These are phyloP conservation scores for Rubia occidens DNA, from an alignment of 305 asterid genomes.

Conservation along the genomic window DNA sequence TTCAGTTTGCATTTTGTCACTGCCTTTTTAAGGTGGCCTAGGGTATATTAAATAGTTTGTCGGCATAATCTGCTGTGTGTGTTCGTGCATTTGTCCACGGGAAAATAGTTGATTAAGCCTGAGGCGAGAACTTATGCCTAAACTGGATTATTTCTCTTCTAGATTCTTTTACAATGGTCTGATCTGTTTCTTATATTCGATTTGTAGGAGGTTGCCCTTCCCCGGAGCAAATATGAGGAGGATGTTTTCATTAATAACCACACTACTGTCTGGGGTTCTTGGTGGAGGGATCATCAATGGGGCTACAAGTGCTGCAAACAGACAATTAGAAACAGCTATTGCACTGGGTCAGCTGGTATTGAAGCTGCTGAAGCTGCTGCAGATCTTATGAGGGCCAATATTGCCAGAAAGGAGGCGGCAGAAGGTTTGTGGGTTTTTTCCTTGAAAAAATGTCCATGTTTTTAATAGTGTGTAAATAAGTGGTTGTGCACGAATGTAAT, in stretches of 20 bases:
- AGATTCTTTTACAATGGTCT: background rate
- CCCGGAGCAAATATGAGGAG: slow-evolving; percentile 92
- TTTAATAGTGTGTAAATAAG: background rate
- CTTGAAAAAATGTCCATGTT: background rate
- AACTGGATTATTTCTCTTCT: background rate
- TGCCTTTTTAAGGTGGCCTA: background rate
- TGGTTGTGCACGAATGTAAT: background rate
- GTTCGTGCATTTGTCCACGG: background rate
- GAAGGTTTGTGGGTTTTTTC: slow-evolving; percentile 41
- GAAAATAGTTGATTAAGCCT: background rate
- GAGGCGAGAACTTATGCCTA: background rate
- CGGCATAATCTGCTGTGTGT: background rate
- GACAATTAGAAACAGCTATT: slow-evolving; percentile 78
- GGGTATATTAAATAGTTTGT: background rate
- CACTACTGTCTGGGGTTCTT: slow-evolving; percentile 91
- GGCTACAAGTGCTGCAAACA: slow-evolving; percentile 94
- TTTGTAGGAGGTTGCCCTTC: slow-evolving; percentile 68
- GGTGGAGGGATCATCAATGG: slow-evolving; percentile 99
- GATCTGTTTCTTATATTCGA: slow-evolving; percentile 16
- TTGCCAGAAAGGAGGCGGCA: slow-evolving; percentile 86
- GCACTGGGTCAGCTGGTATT: slow-evolving; percentile 96
- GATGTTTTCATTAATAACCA: slow-evolving; percentile 76
- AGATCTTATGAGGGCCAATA: slow-evolving; percentile 89
- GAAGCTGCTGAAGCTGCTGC: slow-evolving; percentile 95
- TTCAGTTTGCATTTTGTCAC: background rate